phyloP scores from a whole-genome alignment of 23 red algal species.

The Gracilaria domingensis region DNA sequence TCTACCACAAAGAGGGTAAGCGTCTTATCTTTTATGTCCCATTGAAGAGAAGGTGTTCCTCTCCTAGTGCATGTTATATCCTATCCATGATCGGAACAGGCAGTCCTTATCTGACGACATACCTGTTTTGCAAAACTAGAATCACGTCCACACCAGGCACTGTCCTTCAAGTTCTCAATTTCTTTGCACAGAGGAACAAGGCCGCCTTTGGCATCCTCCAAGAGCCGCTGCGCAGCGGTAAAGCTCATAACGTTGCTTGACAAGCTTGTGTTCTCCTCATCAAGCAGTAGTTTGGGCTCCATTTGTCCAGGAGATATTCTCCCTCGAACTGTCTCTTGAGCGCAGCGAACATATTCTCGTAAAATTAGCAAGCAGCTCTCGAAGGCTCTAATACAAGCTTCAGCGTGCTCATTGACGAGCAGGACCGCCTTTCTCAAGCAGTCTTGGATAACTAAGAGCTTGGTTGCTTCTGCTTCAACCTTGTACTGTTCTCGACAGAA shows the following conservation, averaged over 20 bases:
- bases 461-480: slow-evolving; percentile 29
- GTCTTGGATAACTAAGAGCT: slow-evolving; percentile 10
- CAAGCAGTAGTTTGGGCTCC: neutral
- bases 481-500: slow-evolving; percentile 67
- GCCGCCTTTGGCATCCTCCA: slow-evolving; percentile 21
- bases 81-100: slow-evolving; percentile 39
- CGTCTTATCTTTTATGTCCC: neutral
- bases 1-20: too few relatives aligned
- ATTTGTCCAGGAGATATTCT: neutral
- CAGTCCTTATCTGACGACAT: slow-evolving; percentile 70
- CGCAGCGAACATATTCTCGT: slow-evolving; percentile 53
- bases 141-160: slow-evolving; percentile 43
- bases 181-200: slow-evolving; percentile 66
- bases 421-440: slow-evolving; percentile 54
- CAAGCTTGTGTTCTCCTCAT: neutral
- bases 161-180: slow-evolving; percentile 38
- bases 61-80: neutral
- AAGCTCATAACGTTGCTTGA: neutral
- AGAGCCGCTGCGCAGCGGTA: slow-evolving; percentile 48
- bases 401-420: slow-evolving; percentile 20
- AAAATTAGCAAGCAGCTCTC: slow-evolving; percentile 62
- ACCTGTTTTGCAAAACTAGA: slow-evolving; percentile 49
- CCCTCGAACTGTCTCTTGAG: slow-evolving; percentile 34
- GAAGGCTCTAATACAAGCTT: slow-evolving; percentile 49
- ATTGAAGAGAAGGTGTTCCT: neutral